Percentiles rank a stretch among this genome's conserved stretches.
These are phyloP conservation scores for Sapria himalayana DNA, from an alignment of 345 rosid genomes.

Conservation along the genomic window DNA sequence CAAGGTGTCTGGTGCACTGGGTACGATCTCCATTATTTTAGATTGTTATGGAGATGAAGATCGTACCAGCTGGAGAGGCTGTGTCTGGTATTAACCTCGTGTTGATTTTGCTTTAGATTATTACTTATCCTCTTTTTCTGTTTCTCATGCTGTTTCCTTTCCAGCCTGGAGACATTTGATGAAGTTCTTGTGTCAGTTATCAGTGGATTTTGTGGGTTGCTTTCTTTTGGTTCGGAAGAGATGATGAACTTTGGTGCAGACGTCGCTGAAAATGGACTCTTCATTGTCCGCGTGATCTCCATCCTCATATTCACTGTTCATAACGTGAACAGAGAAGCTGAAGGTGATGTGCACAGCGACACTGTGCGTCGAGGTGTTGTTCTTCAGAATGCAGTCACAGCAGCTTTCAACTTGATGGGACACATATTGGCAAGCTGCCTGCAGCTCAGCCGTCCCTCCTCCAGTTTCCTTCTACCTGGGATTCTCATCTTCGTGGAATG, in stretches of 20 bases:
- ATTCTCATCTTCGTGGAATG: constrained; percentile 74
- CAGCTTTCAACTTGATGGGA: constrained; percentile 65
- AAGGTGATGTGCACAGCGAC: constrained; percentile 76
- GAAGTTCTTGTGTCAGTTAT: constrained; percentile 51
- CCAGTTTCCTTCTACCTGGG: constrained; percentile 66
- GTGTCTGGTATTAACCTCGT: too few species aligned
- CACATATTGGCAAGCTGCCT: constrained; percentile 37
- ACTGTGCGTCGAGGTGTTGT: constrained; percentile 77
- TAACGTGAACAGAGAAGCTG: constrained; percentile 49
- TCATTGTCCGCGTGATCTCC: constrained; percentile 51
- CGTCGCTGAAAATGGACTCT: constrained; percentile 37
- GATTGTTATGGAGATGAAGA: too few species aligned
- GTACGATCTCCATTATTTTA: too few species aligned
- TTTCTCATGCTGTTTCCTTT: constrained; percentile 6
- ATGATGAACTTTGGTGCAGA: constrained; percentile 49
- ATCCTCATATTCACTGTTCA: constrained; percentile 58
- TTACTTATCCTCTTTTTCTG: too few species aligned
- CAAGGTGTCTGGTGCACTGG: too few species aligned
- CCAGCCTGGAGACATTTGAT: constrained; percentile 76
- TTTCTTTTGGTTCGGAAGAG: constrained; percentile 43
- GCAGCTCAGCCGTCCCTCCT: constrained; percentile 45
- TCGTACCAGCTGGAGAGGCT: too few species aligned
- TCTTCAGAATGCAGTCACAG: constrained; percentile 58
- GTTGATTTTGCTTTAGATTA: too few species aligned
- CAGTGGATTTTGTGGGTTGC: constrained; percentile 38